Conservation (phyloP, 1,139 yeast species). For the Protomyces inundatus region DNA sequence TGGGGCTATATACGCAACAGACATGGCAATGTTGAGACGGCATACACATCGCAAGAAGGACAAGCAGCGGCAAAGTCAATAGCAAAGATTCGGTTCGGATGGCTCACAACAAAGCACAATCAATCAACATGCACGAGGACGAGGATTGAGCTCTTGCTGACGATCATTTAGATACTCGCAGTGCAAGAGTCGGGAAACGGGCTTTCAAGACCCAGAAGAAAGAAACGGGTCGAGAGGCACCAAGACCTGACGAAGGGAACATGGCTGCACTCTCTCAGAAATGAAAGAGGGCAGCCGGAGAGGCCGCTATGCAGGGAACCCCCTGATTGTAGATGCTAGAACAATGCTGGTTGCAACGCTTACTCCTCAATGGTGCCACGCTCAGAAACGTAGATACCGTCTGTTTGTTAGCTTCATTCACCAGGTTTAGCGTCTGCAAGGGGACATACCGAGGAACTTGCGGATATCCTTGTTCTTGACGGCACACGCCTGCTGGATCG, state of each 20-base stretch:
- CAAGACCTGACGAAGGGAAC: neutral
- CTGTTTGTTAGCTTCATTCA: neutral
- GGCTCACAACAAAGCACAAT: too few relatives aligned
- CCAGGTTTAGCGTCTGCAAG: neutral
- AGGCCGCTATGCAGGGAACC: neutral
- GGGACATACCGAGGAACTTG: slow-evolving; percentile 64
- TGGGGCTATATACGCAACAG: too few relatives aligned
- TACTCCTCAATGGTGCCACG: slow-evolving; percentile 74
- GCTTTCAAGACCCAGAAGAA: neutral
- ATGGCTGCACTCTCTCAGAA: neutral
- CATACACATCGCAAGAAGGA: too few relatives aligned
- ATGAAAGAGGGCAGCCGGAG: neutral
- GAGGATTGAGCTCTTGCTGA: neutral
- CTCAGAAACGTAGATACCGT: slow-evolving; percentile 78
- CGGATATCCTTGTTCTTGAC: slow-evolving; percentile 99
- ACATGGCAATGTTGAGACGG: too few relatives aligned
- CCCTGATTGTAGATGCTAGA: neutral
- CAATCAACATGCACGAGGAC: neutral
- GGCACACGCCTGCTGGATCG: slow-evolving; percentile 95
- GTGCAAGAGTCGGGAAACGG: neutral
- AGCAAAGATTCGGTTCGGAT: too few relatives aligned
- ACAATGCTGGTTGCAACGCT: neutral
- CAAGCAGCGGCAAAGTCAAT: too few relatives aligned
- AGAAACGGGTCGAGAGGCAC: neutral
- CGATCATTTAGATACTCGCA: slow-evolving; percentile 1